These are phyloP conservation scores for Hypoxylon sp. DNA, from an alignment of 2,329 filamentous ascomycete species.

Conservation along the genomic window DNA sequence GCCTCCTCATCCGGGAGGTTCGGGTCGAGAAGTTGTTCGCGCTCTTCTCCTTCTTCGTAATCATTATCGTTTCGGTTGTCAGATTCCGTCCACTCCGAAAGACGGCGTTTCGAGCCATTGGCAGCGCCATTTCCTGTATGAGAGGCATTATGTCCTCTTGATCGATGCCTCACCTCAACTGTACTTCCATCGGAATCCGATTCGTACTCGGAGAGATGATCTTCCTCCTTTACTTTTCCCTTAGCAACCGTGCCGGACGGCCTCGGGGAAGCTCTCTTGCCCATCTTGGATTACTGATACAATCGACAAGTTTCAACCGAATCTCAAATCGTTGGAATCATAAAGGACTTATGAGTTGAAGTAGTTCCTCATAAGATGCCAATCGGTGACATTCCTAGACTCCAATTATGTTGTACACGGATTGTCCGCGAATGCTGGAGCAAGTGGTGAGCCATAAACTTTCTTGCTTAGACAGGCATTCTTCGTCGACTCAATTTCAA, in stretches of 20 bases:
- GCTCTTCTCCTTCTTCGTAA: constrained; percentile 65
- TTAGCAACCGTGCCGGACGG: constrained; percentile 54
- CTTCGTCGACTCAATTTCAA: neutral
- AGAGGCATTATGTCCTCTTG: constrained; percentile 30
- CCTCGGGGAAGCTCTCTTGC: constrained; percentile 50
- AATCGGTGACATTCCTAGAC: constrained; percentile 37
- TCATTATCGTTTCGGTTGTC: constrained; percentile 55
- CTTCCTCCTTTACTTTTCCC: constrained; percentile 46
- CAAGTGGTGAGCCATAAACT: constrained; percentile 30
- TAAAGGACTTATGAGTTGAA: neutral
- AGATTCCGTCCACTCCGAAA: constrained; percentile 61
- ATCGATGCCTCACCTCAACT: constrained; percentile 49
- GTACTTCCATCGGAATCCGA: constrained; percentile 52
- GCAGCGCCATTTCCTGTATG: constrained; percentile 41
- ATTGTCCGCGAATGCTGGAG: constrained; percentile 16
- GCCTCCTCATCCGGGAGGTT: constrained; percentile 63
- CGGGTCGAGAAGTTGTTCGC: constrained; percentile 70
- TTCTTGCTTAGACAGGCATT: constrained; percentile 17
- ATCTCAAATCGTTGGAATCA: neutral
- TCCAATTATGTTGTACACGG: constrained; percentile 19
- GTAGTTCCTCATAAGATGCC: constrained; percentile 7
- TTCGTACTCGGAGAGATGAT: constrained; percentile 49
- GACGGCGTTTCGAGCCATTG: constrained; percentile 56
- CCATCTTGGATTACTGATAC: constrained; percentile 48
- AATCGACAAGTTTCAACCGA: neutral